Evolutionary conservation across 371 early-diverging fungal genomes (phyloP).

Genomic region (Syncephalastrum contaminatum): DNA sequence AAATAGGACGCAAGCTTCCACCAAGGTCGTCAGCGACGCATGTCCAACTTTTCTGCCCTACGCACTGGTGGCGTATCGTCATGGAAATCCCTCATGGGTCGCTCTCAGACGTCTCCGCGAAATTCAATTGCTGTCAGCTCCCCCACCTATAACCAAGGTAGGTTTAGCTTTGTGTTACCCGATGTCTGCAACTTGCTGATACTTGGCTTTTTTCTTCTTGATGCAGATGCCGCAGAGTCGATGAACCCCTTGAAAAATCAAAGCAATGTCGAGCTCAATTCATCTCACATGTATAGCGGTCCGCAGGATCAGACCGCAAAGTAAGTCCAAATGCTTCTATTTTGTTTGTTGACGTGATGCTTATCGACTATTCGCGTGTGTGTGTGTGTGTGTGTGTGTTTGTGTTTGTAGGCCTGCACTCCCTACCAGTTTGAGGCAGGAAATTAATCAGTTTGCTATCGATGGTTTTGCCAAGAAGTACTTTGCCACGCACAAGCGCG

Average conservation of each 20-base stretch:
- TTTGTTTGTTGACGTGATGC: neutral
- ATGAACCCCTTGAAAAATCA: constrained; percentile 48
- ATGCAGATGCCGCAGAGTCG: constrained; percentile 45
- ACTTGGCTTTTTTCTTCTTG: constrained; percentile 3
- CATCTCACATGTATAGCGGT: neutral
- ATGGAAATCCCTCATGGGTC: constrained; percentile 28
- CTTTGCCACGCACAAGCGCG: constrained; percentile 88
- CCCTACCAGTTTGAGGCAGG: constrained; percentile 65
- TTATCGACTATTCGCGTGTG: neutral
- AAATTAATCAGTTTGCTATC: constrained; percentile 82
- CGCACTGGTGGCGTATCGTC: constrained; percentile 26
- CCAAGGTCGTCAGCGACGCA: constrained; percentile 12
- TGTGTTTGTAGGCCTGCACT: constrained; percentile 34
- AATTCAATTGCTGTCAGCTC: constrained; percentile 22
- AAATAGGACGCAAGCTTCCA: constrained; percentile 9
- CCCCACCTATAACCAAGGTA: constrained; percentile 33
- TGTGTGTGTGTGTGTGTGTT: constrained; percentile 1
- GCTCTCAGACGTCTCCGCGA: constrained; percentile 18
- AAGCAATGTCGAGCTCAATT: too few relatives aligned
- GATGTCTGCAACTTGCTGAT: neutral
- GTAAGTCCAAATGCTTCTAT: neutral
- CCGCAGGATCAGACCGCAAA: constrained; percentile 3
- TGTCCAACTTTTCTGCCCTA: constrained; percentile 34
- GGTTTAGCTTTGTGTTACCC: constrained; percentile 1
- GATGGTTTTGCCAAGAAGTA: constrained; percentile 92